Conservation (phyloP, 83 land plant genomes). For the Picea mariana region DNA sequence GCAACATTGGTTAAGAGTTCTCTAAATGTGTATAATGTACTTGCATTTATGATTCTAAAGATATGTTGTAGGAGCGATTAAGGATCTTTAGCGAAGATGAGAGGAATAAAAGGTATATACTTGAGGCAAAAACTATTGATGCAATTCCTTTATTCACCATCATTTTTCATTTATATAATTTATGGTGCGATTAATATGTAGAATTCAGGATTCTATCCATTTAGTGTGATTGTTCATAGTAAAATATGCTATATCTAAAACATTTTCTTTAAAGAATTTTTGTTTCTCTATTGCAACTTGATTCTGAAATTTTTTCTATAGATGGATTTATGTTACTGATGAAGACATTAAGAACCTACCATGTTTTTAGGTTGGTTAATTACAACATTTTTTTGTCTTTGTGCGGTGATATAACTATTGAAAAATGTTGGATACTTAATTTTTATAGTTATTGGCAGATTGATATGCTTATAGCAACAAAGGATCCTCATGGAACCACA, state of each 20-base stretch:
- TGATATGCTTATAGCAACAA: constrained; percentile 57
- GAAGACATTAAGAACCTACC: constrained; percentile 63
- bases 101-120: no score
- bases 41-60: no score
- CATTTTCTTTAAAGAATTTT: neutral
- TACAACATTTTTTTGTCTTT: neutral
- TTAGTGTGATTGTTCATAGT: neutral
- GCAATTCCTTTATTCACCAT: no score
- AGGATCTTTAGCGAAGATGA: no score
- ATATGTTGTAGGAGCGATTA: no score
- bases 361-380: constrained; percentile 55
- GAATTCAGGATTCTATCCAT: no score
- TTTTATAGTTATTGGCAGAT: constrained; percentile 22
- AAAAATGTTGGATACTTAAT: neutral
- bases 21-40: no score
- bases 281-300: neutral
- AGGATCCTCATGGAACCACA: constrained; percentile 91
- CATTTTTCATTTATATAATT: no score
- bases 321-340: constrained; percentile 57
- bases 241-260: neutral
- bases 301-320: constrained; percentile 7
- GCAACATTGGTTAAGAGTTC: no score
- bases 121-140: no score
- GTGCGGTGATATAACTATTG: neutral
- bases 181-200: no score